Evolutionary conservation across 2,329 filamentous ascomycete genomes (phyloP), one percentile per base, ranked within the genome.

Genomic region (Neopestalotiopsis sp.): DNA sequence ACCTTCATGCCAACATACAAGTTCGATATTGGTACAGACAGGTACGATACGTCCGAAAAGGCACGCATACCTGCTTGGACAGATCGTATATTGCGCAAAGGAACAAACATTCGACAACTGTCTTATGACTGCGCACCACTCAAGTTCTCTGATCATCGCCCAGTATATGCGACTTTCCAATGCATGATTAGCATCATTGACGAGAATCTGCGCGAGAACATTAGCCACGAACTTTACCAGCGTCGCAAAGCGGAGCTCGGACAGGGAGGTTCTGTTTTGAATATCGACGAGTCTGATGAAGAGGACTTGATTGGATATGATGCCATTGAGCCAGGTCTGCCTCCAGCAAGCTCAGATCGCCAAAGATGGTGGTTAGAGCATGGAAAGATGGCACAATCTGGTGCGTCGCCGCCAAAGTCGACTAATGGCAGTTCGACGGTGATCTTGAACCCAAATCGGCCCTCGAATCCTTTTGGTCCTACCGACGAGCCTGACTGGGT

Each of bases 61-160:
- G 90, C 92, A 67, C 91, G 96, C 17, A 98, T 98, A 71, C 96
- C 96, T 2, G 96, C 96, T 0, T 99, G 96, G 96, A 98, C 95
- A 70, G 96, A 99, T 80, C 92, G 96, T 49, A 92, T 99, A 61
- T 83, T 99, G 9, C 91, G 93, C 69, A 97, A 95, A 81, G 96
- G 96, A 7, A 84, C 88, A 70, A 95, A 94, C 73, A 87, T 99
- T 45, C 90, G 91, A 57, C 96, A 98, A 78, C 84, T 92, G 12
- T 88, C 92, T 40, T 99, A 99, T 80, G 89, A 93, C 75, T 91
- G 89, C 66, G 94, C 95, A 3, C 91, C 94, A 38, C 84, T 99
- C 45, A 89, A 88, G 13, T 97, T 98, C 78, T 99, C 96, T 0
- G 96, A 99, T 77, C 96, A 99, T 79, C 89, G 95, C n/a, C 96